Conservation (phyloP, 164 flowering plant genomes). For the Hamamelis virginiana region DNA sequence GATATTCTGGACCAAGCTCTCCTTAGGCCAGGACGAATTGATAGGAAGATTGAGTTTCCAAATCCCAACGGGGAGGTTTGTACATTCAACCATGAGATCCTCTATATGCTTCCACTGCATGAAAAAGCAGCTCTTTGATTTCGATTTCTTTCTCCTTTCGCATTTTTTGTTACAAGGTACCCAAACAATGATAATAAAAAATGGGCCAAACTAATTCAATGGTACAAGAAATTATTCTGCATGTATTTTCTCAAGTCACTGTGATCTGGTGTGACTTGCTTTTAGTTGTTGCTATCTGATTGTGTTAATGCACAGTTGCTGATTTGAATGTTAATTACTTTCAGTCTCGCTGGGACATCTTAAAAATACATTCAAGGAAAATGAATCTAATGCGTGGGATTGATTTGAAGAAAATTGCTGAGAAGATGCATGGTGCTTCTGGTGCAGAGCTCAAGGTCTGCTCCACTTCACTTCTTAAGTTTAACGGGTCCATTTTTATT, state of each 20-base stretch:
- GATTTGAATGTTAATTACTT: conserved; percentile 1
- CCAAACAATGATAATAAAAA: too few species aligned
- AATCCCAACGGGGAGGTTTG: conserved; percentile 89
- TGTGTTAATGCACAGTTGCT: too few species aligned
- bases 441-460: conserved; percentile 97
- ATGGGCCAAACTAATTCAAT: too few species aligned
- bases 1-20: conserved; percentile 97
- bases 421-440: conserved; percentile 97
- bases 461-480: neutral
- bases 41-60: conserved; percentile 95
- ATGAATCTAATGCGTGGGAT: conserved; percentile 99
- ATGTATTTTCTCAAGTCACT: too few species aligned
- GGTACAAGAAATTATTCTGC: too few species aligned
- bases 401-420: conserved; percentile 94
- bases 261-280: too few species aligned
- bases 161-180: too few species aligned
- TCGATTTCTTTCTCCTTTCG: too few species aligned
- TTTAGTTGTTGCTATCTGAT: too few species aligned
- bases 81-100: neutral
- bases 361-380: conserved; percentile 89
- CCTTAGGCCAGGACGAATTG: conserved; percentile 96
- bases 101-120: too few species aligned
- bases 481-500: too few species aligned
- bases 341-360: conserved; percentile 89
- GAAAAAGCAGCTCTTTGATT: too few species aligned